A percentile compares a stretch with the other conserved stretches of the same genome.
phyloP scores from a whole-genome alignment of 1,284 basidiomycete species.

The Sanguinoderma infundibulare region DNA sequence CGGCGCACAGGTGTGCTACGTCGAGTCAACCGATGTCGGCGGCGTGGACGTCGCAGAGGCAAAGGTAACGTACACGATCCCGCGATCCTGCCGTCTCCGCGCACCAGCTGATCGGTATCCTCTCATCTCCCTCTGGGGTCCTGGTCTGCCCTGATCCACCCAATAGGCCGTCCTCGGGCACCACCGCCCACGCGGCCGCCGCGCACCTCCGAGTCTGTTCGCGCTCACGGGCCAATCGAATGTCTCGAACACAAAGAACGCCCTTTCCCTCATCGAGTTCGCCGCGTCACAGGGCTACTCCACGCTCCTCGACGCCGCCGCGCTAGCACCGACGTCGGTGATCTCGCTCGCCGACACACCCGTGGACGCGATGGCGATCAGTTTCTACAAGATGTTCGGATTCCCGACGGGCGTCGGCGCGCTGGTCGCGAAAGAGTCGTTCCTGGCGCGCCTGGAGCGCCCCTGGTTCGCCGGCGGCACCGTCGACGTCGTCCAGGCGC shows the following conservation, averaged over 20 bases:
- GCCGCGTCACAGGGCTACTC: conserved; percentile 73
- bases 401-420: conserved; percentile 87
- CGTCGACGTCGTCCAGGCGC: conserved; percentile 81
- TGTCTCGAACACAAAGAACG: conserved; percentile 66
- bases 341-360: conserved; percentile 68
- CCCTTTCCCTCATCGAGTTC: conserved; percentile 49
- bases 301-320: conserved; percentile 80
- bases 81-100: neutral
- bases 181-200: conserved; percentile 44
- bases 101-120: neutral
- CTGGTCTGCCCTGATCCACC: no score
- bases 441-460: conserved; percentile 60
- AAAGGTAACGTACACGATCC: conserved; percentile 48
- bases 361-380: conserved; percentile 81
- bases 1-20: conserved; percentile 63
- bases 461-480: conserved; percentile 88
- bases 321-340: conserved; percentile 71
- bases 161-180: conserved; percentile 40
- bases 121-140: conserved; percentile 36
- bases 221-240: conserved; percentile 82
- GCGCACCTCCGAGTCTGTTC: conserved; percentile 60
- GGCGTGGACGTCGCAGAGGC: conserved; percentile 61
- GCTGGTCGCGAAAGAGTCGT: conserved; percentile 72
- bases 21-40: conserved; percentile 64
- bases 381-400: conserved; percentile 91